phyloP scores from a whole-genome alignment of 768 basidiomycete species.

The Fistulinella prunicolor region DNA sequence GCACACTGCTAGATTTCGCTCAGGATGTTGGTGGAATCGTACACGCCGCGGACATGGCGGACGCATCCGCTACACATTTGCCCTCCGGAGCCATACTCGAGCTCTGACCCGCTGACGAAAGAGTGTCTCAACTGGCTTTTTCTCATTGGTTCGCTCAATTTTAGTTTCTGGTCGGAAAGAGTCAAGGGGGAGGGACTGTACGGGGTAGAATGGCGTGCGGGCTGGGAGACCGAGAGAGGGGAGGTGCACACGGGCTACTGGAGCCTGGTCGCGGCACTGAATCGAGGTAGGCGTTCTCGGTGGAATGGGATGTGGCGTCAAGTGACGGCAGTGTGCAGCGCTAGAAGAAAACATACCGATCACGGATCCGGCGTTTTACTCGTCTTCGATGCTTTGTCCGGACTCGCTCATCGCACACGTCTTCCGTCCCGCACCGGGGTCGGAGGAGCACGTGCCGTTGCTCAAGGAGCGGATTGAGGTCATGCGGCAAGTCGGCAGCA shows the following conservation, averaged over 20 bases:
- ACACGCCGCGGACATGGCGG: constrained; percentile 80
- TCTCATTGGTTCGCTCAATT: constrained; percentile 81
- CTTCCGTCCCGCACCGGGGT: constrained; percentile 60
- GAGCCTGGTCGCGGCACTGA: constrained; percentile 81
- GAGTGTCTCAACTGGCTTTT: constrained; percentile 82
- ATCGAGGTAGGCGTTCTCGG: constrained; percentile 77
- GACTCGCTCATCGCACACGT: constrained; percentile 65
- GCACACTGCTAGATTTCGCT: constrained; percentile 51
- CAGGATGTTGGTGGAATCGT: constrained; percentile 58
- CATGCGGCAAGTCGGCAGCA: constrained; percentile 73
- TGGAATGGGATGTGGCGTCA: neutral
- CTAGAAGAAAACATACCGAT: constrained; percentile 75
- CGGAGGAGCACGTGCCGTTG: constrained; percentile 65
- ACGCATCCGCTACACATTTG: constrained; percentile 64
- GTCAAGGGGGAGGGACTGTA: constrained; percentile 60
- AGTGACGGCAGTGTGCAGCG: constrained; percentile 41
- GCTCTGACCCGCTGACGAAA: constrained; percentile 51
- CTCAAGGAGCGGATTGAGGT: constrained; percentile 67
- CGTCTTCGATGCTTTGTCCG: constrained; percentile 65
- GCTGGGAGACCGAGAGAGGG: constrained; percentile 54
- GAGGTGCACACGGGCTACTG: constrained; percentile 80
- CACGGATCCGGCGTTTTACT: constrained; percentile 76
- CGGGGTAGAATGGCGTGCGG: constrained; percentile 73
- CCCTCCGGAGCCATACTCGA: constrained; percentile 61
- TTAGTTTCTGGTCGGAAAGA: constrained; percentile 83